Conservation (phyloP, 805 yeast genomes). For the Candida nitratophila region DNA sequence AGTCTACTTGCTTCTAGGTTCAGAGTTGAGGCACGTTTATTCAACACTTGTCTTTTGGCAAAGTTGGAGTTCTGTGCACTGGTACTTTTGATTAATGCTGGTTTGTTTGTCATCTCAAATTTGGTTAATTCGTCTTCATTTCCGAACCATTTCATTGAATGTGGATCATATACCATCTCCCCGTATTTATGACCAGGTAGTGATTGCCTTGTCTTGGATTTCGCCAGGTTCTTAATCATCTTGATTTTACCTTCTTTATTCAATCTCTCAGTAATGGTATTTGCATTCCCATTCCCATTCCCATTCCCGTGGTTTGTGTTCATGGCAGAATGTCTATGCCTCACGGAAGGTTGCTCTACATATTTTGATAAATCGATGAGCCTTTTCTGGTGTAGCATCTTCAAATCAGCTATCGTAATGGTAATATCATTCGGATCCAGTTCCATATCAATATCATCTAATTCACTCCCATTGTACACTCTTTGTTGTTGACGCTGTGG, state of each 20-base stretch:
- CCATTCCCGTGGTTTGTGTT: background rate
- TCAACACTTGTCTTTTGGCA: background rate
- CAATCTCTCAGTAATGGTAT: constrained; percentile 16
- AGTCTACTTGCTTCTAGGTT: background rate
- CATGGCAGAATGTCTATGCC: background rate
- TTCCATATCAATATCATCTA: constrained; percentile 16
- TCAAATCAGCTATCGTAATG: constrained; percentile 20
- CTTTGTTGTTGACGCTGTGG: background rate
- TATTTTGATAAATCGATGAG: constrained; percentile 18
- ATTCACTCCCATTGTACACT: constrained; percentile 9
- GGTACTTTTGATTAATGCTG: constrained; percentile 26
- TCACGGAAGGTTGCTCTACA: constrained; percentile 13
- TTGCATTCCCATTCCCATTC: background rate
- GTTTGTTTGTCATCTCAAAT: constrained; percentile 38
- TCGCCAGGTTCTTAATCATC: constrained; percentile 22
- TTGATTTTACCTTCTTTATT: constrained; percentile 25
- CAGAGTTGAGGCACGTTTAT: background rate
- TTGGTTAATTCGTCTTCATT: constrained; percentile 49
- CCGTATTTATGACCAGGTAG: constrained; percentile 26
- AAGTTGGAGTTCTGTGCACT: background rate
- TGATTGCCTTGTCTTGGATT: constrained; percentile 16
- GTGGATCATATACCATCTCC: constrained; percentile 49
- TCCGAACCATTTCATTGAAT: constrained; percentile 53
- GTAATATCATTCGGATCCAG: constrained; percentile 17
- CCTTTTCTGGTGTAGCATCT: constrained; percentile 18